Evolutionary conservation across 2,329 filamentous ascomycete genomes (phyloP), one percentile per base, ranked within the genome.

Genomic region (Aspergillus udagawae): DNA sequence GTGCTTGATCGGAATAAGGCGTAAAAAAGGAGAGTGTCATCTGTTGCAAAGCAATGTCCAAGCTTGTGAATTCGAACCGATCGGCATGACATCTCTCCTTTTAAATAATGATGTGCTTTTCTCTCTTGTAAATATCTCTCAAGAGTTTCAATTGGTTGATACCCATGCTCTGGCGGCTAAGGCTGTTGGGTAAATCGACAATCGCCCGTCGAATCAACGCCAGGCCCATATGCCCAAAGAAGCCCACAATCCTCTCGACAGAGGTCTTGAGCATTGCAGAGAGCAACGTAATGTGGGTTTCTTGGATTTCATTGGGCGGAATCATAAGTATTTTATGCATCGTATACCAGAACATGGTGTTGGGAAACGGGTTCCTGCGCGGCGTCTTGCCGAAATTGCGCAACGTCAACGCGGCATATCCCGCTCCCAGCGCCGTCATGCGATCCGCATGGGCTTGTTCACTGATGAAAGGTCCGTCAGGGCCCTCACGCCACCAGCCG

Each of bases 371-470:
- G 64, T 92, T 92, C 49, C 78, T 79, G 62, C 86, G 86, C 42
- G 80, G 79, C 1, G 86, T 84, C 62, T 84, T 87, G 60, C 84
- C 84, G 69, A 95, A 96, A 71, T 95, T 91, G 50, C 93, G 86
- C 8, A 97, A 79, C 1, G 91, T 86, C 41, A 97, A 81, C 1
- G 92, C 86, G 0, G 92, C 90, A 69, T 89, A 99, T 0, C 93
- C 93, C 3, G 89, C 88, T 1, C 86, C 91, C 0, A 97, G 79
- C 0, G 92, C 93, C 3, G 85, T 87, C 88, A 96, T 93, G 58
- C 89, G 85, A 70, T 92, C 88, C 64, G 85, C 84, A 74, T 97
- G 92, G n/a, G 79, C 78, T 70, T 91, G 86, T 65, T 90, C 86
- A 1, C 80, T 77, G 58, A 89, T 79, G 79, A 83, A 93, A 6